phyloP scores from a whole-genome alignment of 306 rosid species.

The Trifolium subterraneum region DNA sequence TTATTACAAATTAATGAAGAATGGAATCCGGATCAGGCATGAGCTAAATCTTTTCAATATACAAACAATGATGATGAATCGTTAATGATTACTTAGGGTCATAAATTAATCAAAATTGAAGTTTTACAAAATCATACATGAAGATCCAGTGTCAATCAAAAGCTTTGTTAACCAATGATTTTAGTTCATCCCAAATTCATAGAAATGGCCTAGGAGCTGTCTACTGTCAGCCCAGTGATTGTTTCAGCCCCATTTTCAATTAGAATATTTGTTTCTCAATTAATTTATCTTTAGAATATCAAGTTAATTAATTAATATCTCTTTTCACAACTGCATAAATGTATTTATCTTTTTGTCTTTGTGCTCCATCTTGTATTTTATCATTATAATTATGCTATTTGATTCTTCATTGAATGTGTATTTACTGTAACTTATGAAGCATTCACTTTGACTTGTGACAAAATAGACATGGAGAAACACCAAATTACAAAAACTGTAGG shows the following conservation, averaged over 20 bases:
- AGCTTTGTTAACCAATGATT: neutral
- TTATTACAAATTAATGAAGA: too few species aligned
- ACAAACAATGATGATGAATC: too few species aligned
- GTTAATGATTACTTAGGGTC: too few species aligned
- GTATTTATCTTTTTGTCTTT: neutral
- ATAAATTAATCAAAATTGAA: too few species aligned
- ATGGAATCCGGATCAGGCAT: too few species aligned
- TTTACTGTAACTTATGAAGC: neutral
- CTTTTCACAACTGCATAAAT: neutral
- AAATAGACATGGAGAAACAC: neutral
- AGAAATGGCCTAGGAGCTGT: too few species aligned
- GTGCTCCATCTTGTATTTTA: slow-evolving; percentile 1
- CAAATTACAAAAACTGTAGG: neutral
- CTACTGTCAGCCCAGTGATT: too few species aligned
- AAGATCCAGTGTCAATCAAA: too few species aligned
- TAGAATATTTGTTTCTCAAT: neutral
- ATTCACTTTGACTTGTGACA: neutral
- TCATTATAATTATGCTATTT: neutral
- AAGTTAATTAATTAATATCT: neutral
- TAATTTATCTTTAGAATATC: neutral
- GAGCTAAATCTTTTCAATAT: too few species aligned
- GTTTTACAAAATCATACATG: too few species aligned
- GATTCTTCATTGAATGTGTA: neutral
- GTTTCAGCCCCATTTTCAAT: neutral
- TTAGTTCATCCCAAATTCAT: too few species aligned